A percentile compares a stretch with the other conserved stretches of the same genome.
Evolutionary conservation across 768 basidiomycete genomes (phyloP).

Genomic region (Phlebiopsis gigantea): DNA sequence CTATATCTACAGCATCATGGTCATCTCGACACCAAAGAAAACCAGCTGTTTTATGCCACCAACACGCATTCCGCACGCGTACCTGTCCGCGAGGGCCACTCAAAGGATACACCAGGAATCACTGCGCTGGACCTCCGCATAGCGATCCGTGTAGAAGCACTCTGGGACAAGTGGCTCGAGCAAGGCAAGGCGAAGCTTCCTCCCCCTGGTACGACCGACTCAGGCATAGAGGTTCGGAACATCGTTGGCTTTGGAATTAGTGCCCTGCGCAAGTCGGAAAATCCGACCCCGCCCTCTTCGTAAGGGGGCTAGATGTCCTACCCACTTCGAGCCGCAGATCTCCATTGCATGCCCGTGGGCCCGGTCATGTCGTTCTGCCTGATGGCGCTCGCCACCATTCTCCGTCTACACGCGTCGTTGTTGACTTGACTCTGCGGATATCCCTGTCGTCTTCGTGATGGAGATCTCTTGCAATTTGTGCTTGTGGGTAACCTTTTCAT

Average conservation of each 20-base stretch:
- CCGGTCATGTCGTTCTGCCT: too few species aligned
- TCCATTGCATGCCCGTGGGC: too few species aligned
- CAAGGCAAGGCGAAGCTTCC: not conserved
- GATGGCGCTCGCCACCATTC: too few species aligned
- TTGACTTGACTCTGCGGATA: too few species aligned
- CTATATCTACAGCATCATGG: not conserved
- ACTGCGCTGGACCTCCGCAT: slow-evolving; percentile 48
- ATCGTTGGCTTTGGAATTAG: not conserved
- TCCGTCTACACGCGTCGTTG: too few species aligned
- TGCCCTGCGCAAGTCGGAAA: not conserved
- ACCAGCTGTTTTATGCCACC: slow-evolving; percentile 4
- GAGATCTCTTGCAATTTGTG: too few species aligned
- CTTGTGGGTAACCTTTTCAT: too few species aligned
- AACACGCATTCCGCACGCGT: slow-evolving; percentile 11
- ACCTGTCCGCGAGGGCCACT: not conserved
- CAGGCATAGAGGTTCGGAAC: not conserved
- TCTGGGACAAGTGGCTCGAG: slow-evolving; percentile 5
- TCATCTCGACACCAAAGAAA: not conserved
- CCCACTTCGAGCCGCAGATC: too few species aligned
- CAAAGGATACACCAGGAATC: slow-evolving; percentile 27
- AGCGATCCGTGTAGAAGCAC: slow-evolving; percentile 36
- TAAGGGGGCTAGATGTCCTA: not conserved
- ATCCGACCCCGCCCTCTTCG: not conserved
- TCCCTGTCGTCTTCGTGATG: too few species aligned
- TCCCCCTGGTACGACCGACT: not conserved